Percentiles rank a stretch among this genome's conserved stretches.
Conservation (phyloP, 2,329 filamentous ascomycete species). For the Fusarium sp. region DNA sequence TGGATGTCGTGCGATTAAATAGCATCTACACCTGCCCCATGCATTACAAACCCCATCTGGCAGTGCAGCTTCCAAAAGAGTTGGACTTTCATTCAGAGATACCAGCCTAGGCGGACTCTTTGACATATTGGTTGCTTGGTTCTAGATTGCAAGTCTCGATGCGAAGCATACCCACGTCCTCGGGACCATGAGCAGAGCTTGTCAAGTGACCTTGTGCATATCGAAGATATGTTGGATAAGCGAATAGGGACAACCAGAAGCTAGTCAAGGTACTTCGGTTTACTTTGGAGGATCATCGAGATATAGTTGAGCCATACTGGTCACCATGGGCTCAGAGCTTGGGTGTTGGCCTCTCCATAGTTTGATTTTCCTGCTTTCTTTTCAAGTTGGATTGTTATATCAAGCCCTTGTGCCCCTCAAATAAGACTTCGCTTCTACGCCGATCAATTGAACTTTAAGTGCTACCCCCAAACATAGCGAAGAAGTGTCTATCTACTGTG, state of each 20-base stretch:
- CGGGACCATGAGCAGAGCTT: neutral
- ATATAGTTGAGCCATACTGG: neutral
- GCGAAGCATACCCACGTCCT: neutral
- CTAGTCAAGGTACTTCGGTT: neutral
- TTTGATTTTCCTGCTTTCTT: neutral
- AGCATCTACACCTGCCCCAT: neutral
- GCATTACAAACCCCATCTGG: neutral
- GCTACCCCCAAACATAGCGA: neutral
- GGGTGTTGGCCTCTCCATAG: neutral
- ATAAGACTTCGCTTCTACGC: neutral
- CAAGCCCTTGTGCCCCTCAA: neutral
- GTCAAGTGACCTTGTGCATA: neutral
- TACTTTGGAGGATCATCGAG: neutral
- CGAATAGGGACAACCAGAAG: neutral
- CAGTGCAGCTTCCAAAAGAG: neutral
- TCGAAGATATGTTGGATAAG: neutral
- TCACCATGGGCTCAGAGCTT: neutral
- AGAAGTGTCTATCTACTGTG: neutral
- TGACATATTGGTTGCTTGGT: neutral
- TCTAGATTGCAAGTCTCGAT: neutral
- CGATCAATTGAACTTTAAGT: neutral
- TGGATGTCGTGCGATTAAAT: too few relatives aligned
- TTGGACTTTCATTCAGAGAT: neutral
- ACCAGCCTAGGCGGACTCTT: neutral
- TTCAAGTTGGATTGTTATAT: neutral